phyloP scores from a whole-genome alignment of 805 yeast genomes.

The Pichia manshurica region DNA sequence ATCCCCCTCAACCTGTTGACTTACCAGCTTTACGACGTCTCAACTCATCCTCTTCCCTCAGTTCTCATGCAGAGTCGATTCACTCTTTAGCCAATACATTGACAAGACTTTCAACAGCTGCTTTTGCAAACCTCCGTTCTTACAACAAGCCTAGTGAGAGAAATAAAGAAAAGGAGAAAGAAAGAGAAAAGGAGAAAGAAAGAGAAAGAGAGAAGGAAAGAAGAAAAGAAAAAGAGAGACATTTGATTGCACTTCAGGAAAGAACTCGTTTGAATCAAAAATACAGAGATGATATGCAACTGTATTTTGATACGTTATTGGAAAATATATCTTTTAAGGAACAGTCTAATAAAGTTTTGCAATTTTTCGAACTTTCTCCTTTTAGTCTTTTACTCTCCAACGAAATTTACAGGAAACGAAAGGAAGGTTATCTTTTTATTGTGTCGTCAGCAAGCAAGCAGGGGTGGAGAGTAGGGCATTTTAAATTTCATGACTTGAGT shows the following conservation, averaged over 20 bases:
- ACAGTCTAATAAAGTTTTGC: constrained; percentile 76
- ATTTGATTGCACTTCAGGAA: constrained; percentile 8
- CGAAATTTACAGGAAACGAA: constrained; percentile 78
- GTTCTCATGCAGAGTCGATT: background rate
- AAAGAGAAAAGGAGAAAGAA: constrained; percentile 2
- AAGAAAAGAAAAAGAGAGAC: constrained; percentile 4
- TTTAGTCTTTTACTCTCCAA: constrained; percentile 76
- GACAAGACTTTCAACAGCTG: background rate
- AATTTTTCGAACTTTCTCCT: constrained; percentile 86
- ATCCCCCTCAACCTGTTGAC: background rate
- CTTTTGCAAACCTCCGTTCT: constrained; percentile 5
- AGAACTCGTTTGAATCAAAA: constrained; percentile 22
- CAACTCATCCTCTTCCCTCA: background rate
- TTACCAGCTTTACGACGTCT: no score
- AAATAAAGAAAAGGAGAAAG: constrained; percentile 1
- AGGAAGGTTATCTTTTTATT: constrained; percentile 79
- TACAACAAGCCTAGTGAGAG: background rate
- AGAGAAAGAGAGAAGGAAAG: constrained; percentile 12
- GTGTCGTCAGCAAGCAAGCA: constrained; percentile 80
- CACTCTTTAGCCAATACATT: background rate
- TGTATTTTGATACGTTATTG: constrained; percentile 61
- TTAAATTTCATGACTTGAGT: constrained; percentile 67
- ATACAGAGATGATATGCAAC: constrained; percentile 47
- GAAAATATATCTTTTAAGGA: constrained; percentile 60
- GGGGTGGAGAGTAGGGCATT: constrained; percentile 95